phyloP scores from a whole-genome alignment of 1,139 yeast species.

The Arxiozyma bovina region DNA sequence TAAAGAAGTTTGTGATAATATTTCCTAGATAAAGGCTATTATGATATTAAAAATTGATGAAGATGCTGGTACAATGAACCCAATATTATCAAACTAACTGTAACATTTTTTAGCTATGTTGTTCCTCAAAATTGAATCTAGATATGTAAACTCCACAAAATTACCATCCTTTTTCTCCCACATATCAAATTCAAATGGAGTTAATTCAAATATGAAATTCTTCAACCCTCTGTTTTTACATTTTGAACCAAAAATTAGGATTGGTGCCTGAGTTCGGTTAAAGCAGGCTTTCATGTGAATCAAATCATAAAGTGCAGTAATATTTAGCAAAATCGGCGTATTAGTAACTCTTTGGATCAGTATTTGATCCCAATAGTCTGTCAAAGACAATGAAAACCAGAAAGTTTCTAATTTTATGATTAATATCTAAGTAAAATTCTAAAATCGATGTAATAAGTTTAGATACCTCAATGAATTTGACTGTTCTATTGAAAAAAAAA shows the following conservation, averaged over 20 bases:
- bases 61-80: slow-evolving; percentile 64
- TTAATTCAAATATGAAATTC: slow-evolving; percentile 42
- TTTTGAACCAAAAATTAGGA: slow-evolving; percentile 37
- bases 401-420: slow-evolving; percentile 41
- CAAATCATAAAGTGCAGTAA: slow-evolving; percentile 27
- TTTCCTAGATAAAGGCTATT: slow-evolving; percentile 40
- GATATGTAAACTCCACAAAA: slow-evolving; percentile 44
- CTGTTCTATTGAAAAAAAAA: slow-evolving; percentile 5
- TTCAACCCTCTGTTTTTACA: slow-evolving; percentile 26
- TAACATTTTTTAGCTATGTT: slow-evolving; percentile 38
- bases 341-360: slow-evolving; percentile 35
- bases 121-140: slow-evolving; percentile 44
- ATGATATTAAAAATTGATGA: slow-evolving; percentile 60
- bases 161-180: slow-evolving; percentile 48
- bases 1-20: slow-evolving; percentile 35
- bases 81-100: slow-evolving; percentile 60
- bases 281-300: slow-evolving; percentile 28
- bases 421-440: slow-evolving; percentile 43
- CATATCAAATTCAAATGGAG: slow-evolving; percentile 63
- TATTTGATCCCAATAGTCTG: slow-evolving; percentile 65
- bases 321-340: slow-evolving; percentile 17
- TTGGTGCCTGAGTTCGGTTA: slow-evolving; percentile 33
- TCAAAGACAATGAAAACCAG: slow-evolving; percentile 52
- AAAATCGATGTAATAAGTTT: slow-evolving; percentile 27
- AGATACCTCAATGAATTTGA: slow-evolving; percentile 5